Base-by-base conservation (phyloP, 1,284 basidiomycete genomes). In the Trichosporon inkin region DNA sequence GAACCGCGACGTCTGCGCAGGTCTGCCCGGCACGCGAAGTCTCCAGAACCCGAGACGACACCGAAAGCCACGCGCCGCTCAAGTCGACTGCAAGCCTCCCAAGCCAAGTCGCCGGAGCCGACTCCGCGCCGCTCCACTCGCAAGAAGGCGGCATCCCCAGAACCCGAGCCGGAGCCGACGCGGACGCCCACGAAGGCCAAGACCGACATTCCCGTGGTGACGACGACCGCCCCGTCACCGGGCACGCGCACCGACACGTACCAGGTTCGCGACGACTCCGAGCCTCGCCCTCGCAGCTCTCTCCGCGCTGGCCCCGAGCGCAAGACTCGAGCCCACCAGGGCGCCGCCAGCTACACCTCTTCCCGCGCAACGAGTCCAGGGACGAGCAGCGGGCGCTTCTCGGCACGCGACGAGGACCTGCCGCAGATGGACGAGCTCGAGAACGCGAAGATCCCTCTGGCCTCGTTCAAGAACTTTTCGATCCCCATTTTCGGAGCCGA, bases 401-500 rank as follows among this genome's bases (percentile, higher is more conserved):
- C 76, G 0, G 76, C 76, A 6, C 68, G 67, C 22, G 76, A 78
- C 28, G 76, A 78, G 61, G 76, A 78, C 63, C 61, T 78, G 51
- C 75, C 75, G 2, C 65, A 69, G 38, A 71, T 74, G 73, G 73
- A 73, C 20, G 74, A 75, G 56, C 65, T 77, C 56, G 74, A 76
- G 58, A 58, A 67, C 35, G 62, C 62, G n/a, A 75, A 72, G 62
- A 71, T 73, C 38, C 64, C 72, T 3, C 57, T 71, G 10, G 67
- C 70, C 16, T 72, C 68, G n/a, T 72, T 77, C 62, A 69, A 70
- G 17, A 69, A 69, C 44, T 68, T 76, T 55, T 66, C 67, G 10
- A 73, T 74, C 56, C 65, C 63, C 10, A 58, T 61, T 5, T 62
- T 72, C 28, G 55, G 55, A 28, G 19, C 16, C 37, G 56, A 61